phyloP scores from a whole-genome alignment of 345 rosid species.

The Camelina hispida region DNA sequence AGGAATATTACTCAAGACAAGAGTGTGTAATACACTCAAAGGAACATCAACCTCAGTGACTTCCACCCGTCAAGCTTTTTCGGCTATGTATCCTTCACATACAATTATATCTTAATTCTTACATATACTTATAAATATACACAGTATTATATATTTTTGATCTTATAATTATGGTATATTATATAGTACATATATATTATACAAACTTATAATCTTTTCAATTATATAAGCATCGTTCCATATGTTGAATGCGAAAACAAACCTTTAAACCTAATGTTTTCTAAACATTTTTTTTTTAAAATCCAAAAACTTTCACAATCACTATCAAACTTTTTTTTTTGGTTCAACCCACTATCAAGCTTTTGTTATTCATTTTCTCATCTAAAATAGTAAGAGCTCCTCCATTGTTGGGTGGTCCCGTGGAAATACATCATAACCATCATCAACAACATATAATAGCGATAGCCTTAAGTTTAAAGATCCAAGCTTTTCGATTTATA shows the following conservation, averaged over 20 bases:
- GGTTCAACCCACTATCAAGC: background rate
- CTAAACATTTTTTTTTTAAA: too few relatives aligned
- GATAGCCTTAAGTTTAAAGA: conserved; percentile 43
- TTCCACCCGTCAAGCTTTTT: conserved; percentile 89
- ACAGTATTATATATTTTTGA: background rate
- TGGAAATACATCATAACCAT: conserved; percentile 44
- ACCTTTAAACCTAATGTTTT: conserved; percentile 26
- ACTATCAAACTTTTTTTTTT: too few relatives aligned
- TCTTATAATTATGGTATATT: background rate
- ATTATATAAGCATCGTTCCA: conserved; percentile 23
- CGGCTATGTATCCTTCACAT: conserved; percentile 56
- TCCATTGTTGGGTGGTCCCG: conserved; percentile 52
- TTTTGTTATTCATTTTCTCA: conserved; percentile 8
- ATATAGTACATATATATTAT: conserved; percentile 4
- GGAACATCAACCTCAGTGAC: conserved; percentile 58
- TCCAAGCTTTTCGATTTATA: conserved; percentile 37
- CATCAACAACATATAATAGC: conserved; percentile 37
- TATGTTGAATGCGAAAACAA: conserved; percentile 31
- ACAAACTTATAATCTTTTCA: background rate
- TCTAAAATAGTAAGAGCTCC: conserved; percentile 41
- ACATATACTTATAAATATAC: conserved; percentile 26
- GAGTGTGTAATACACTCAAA: conserved; percentile 94
- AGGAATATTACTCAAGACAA: conserved; percentile 33
- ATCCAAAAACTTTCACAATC: background rate
- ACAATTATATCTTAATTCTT: conserved; percentile 6